Conservation (phyloP, 164 flowering plant genomes). For the Nymphaea thermarum region DNA sequence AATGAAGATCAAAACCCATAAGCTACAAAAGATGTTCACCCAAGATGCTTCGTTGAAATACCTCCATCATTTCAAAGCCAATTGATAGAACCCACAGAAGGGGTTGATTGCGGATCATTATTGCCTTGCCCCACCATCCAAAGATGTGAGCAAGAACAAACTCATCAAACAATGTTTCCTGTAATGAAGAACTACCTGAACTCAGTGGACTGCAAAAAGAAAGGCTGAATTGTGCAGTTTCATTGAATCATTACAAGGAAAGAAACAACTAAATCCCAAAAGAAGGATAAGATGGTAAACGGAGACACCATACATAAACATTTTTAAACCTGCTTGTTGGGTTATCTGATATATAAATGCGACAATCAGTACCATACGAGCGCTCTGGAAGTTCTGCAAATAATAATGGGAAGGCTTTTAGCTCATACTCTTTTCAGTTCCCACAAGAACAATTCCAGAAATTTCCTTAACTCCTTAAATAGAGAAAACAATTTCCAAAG, state of each 20-base stretch:
- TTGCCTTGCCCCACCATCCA: slow-evolving; percentile 99
- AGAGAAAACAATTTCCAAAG: not conserved
- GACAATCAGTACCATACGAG: slow-evolving; percentile 96
- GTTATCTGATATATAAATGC: slow-evolving; percentile 75
- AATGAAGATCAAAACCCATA: not conserved
- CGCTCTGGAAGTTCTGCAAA: slow-evolving; percentile 92
- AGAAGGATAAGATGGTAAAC: slow-evolving; percentile 13
- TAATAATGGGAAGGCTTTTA: not conserved
- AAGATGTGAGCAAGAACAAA: slow-evolving; percentile 92
- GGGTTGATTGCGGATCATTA: slow-evolving; percentile 98
- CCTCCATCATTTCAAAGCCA: slow-evolving; percentile 99
- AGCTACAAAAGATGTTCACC: too few species aligned
- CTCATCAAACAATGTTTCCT: slow-evolving; percentile 97
- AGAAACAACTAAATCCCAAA: too few species aligned
- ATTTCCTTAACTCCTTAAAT: too few species aligned
- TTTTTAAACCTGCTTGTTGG: slow-evolving; percentile 98
- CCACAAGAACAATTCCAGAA: too few species aligned
- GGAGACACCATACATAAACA: slow-evolving; percentile 79
- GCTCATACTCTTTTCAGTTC: too few species aligned
- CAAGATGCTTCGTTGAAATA: slow-evolving; percentile 3
- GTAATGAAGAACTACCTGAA: slow-evolving; percentile 13
- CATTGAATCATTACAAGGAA: not conserved
- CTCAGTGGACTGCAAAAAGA: slow-evolving; percentile 5
- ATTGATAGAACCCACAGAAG: slow-evolving; percentile 96
- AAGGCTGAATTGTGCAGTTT: not conserved